These are phyloP conservation scores for Anthracocystis panici-leucophaei DNA, from an alignment of 1,284 basidiomycete genomes.

Conservation along the genomic window DNA sequence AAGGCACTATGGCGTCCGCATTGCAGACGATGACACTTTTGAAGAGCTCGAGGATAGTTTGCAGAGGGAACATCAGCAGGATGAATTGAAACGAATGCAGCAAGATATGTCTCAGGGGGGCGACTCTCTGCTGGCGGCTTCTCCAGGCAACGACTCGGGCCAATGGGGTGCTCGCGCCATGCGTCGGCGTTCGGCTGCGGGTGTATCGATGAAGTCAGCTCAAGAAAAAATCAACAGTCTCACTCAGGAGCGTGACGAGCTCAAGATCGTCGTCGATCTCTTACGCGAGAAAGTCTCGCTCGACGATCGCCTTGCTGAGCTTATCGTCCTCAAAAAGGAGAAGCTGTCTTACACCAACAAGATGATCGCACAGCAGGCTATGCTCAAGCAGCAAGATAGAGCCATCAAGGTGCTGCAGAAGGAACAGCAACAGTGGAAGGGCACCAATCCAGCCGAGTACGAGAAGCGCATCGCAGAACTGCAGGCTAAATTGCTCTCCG, in stretches of 20 bases:
- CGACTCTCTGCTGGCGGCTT: conserved; percentile 42
- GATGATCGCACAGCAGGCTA: conserved; percentile 60
- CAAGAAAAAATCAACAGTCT: conserved; percentile 65
- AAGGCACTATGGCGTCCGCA: conserved; percentile 51
- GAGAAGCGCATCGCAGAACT: conserved; percentile 46
- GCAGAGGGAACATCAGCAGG: conserved; percentile 41
- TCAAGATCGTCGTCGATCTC: conserved; percentile 68
- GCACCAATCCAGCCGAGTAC: conserved; percentile 35
- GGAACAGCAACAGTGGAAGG: conserved; percentile 60
- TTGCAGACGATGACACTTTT: conserved; percentile 52
- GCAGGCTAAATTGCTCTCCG: conserved; percentile 41
- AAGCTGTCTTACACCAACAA: conserved; percentile 63
- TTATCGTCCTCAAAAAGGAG: conserved; percentile 64
- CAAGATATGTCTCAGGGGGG: conserved; percentile 52
- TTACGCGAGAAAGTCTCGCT: conserved; percentile 64
- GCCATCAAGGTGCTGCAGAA: conserved; percentile 63
- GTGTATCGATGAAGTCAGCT: conserved; percentile 65
- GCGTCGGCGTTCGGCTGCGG: conserved; percentile 56
- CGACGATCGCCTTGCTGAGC: conserved; percentile 60
- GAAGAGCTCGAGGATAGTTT: conserved; percentile 58
- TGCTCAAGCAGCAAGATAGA: conserved; percentile 65
- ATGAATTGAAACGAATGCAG: conserved; percentile 51
- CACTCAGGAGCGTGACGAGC: conserved; percentile 65
- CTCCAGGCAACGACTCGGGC: conserved; percentile 48
- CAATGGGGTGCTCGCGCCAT: conserved; percentile 62